phyloP scores from a whole-genome alignment of 148 eudicot species.

The Vaccinium darrowii region DNA sequence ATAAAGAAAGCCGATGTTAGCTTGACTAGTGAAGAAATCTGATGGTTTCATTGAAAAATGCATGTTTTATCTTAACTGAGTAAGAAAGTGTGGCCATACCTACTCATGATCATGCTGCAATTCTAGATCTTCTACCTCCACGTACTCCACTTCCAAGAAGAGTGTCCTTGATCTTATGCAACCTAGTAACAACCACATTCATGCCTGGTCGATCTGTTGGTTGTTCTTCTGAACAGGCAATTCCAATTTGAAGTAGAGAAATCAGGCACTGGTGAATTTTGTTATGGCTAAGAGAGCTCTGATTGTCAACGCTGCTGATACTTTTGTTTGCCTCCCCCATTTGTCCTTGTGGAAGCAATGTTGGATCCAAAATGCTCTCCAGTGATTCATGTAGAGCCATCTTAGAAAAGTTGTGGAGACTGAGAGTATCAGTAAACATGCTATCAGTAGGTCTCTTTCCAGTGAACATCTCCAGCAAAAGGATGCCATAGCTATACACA shows the following conservation, averaged over 20 bases:
- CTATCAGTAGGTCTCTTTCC: too few relatives aligned
- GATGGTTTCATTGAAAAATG: too few relatives aligned
- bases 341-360: neutral
- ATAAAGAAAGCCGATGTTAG: neutral
- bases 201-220: neutral
- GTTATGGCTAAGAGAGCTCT: neutral
- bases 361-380: neutral
- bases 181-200: too few relatives aligned
- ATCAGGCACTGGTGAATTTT: neutral
- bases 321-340: neutral
- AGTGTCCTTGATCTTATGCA: too few relatives aligned
- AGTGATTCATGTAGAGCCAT: neutral
- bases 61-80: too few relatives aligned
- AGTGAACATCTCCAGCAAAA: too few relatives aligned
- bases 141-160: too few relatives aligned
- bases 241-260: neutral
- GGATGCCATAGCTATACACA: too few relatives aligned
- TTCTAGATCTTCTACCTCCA: too few relatives aligned
- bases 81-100: too few relatives aligned
- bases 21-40: neutral
- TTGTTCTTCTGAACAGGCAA: neutral
- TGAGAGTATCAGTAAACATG: too few relatives aligned
- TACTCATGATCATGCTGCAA: too few relatives aligned
- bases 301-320: neutral
- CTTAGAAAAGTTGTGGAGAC: neutral